Percentiles rank a stretch among this genome's conserved stretches.
These are phyloP conservation scores for Carallia brachiata DNA, from an alignment of 345 rosid genomes.

Conservation along the genomic window DNA sequence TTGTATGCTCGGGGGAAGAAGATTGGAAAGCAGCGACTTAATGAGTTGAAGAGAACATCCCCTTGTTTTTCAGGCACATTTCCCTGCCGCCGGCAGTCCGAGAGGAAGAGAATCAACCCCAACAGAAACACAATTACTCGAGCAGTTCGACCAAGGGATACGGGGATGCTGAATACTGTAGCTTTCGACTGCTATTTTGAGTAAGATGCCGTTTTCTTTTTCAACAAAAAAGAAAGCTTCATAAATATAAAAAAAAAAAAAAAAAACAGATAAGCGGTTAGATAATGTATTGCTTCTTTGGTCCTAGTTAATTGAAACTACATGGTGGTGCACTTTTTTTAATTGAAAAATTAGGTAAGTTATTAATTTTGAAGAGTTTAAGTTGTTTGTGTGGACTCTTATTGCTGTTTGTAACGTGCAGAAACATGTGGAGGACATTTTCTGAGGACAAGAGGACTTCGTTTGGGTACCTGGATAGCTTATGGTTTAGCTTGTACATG, in stretches of 20 bases:
- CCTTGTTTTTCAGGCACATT: conserved; percentile 49
- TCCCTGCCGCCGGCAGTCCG: conserved; percentile 42
- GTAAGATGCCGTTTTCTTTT: conserved; percentile 35
- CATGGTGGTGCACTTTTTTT: neutral
- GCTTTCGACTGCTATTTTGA: conserved; percentile 33
- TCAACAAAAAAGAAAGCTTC: too few species aligned
- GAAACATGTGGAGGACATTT: conserved; percentile 52
- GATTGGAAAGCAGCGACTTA: conserved; percentile 16
- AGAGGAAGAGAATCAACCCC: conserved; percentile 26
- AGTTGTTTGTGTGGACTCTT: too few species aligned
- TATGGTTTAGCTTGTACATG: conserved; percentile 59
- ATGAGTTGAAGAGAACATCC: conserved; percentile 25
- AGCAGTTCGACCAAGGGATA: conserved; percentile 19
- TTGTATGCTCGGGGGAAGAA: conserved; percentile 24
- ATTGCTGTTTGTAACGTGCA: conserved; percentile 15
- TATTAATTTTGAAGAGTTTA: too few species aligned
- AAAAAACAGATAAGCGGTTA: too few species aligned
- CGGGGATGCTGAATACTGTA: conserved; percentile 19
- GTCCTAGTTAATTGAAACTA: too few species aligned
- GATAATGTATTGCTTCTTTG: too few species aligned
- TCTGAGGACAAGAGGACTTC: conserved; percentile 39
- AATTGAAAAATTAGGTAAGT: neutral
- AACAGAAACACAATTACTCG: conserved; percentile 29
- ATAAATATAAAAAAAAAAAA: too few species aligned
- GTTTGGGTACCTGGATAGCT: conserved; percentile 46